Percentiles rank a stretch among this genome's conserved stretches.
phyloP scores from a whole-genome alignment of 306 rosid species.

The Delonix regia region DNA sequence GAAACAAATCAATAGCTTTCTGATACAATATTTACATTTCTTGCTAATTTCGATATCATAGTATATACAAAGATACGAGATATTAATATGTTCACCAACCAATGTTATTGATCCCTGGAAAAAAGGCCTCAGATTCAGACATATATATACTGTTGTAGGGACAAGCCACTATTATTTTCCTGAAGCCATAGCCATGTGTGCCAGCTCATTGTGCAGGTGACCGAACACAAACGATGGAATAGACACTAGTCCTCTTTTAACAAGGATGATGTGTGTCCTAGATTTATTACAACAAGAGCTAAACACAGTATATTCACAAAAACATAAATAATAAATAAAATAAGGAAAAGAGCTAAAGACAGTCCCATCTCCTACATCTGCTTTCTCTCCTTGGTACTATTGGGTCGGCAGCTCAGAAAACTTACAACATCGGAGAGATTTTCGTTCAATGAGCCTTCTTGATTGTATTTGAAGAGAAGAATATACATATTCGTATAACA shows the following conservation, averaged over 20 bases:
- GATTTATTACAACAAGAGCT: constrained; percentile 45
- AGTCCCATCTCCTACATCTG: constrained; percentile 20
- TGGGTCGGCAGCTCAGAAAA: too few relatives aligned
- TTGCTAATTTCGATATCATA: constrained; percentile 10
- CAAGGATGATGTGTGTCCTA: constrained; percentile 63
- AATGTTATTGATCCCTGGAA: background rate
- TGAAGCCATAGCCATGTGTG: constrained; percentile 61
- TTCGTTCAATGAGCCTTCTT: too few relatives aligned
- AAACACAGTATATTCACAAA: too few relatives aligned
- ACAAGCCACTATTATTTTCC: constrained; percentile 76
- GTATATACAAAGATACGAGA: background rate
- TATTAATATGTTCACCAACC: background rate
- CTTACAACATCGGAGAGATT: too few relatives aligned
- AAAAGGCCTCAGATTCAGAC: constrained; percentile 66
- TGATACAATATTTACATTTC: background rate
- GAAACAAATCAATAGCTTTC: background rate
- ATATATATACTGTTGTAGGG: constrained; percentile 59
- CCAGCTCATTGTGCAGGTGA: constrained; percentile 89
- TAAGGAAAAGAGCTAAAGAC: constrained; percentile 12
- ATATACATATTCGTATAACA: too few relatives aligned
- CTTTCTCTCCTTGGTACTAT: constrained; percentile 26
- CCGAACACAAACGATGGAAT: constrained; percentile 77
- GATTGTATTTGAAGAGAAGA: too few relatives aligned
- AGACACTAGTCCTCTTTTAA: constrained; percentile 58
- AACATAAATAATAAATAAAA: too few relatives aligned